These are phyloP conservation scores for Penicillium waksmanii DNA, from an alignment of 495 filamentous ascomycete genomes.

Conservation along the genomic window DNA sequence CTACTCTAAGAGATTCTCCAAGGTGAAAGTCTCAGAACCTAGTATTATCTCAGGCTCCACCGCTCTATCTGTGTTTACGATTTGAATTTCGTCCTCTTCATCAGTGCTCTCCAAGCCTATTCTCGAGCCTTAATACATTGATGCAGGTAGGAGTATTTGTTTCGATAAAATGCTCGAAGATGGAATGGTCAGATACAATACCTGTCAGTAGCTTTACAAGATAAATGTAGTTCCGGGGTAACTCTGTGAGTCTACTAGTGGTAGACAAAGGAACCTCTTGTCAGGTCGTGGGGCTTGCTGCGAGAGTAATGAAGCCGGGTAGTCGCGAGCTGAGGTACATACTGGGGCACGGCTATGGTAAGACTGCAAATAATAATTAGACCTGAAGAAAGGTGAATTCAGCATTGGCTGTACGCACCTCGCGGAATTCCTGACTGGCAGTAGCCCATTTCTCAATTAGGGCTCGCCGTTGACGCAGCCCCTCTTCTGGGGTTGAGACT, in stretches of 20 bases:
- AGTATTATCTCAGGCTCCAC: no score
- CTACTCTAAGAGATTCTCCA: no score
- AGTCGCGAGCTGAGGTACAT: slow-evolving; percentile 13
- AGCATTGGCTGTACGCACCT: slow-evolving; percentile 11
- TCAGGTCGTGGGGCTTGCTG: slow-evolving; percentile 14
- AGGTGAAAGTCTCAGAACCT: no score
- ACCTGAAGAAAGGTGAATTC: not conserved
- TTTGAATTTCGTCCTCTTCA: no score
- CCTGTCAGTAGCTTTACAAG: slow-evolving; percentile 8
- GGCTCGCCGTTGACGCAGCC: not conserved
- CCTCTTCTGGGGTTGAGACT: slow-evolving; percentile 16
- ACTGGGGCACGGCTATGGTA: slow-evolving; percentile 13
- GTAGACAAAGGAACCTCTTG: slow-evolving; percentile 14
- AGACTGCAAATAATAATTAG: not conserved
- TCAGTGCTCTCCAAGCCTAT: no score
- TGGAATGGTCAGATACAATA: no score
- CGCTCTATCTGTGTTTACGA: no score
- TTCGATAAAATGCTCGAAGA: no score
- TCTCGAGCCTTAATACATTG: no score
- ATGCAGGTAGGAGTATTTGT: no score
- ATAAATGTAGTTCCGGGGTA: slow-evolving; percentile 8
- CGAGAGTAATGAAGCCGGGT: slow-evolving; percentile 14
- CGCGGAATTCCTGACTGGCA: slow-evolving; percentile 22
- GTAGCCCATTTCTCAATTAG: slow-evolving; percentile 23
- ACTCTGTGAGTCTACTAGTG: slow-evolving; percentile 10